phyloP scores from a whole-genome alignment of 202 grass and related monocot species.

The Zizania palustris region DNA sequence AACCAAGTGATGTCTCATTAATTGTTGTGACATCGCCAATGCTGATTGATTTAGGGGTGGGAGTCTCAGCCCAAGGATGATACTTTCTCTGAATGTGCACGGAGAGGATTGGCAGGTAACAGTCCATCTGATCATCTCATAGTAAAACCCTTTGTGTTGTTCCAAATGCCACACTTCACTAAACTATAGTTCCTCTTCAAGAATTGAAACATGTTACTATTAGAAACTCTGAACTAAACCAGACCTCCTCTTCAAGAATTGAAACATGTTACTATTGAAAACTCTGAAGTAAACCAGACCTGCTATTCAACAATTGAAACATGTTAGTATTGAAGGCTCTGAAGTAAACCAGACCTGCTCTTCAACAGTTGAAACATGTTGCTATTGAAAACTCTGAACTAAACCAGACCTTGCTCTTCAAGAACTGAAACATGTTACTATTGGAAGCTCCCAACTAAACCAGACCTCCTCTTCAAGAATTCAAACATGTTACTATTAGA shows the following conservation, averaged over 20 bases:
- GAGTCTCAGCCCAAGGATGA: constrained; percentile 54
- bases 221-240: neutral
- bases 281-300: neutral
- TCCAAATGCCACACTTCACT: neutral
- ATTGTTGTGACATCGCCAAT: neutral
- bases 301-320: constrained; percentile 1
- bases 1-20: neutral
- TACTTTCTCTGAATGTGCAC: constrained; percentile 67
- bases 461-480: neutral
- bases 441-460: no score
- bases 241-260: neutral
- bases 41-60: constrained; percentile 32
- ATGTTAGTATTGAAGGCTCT: no score
- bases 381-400: no score
- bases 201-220: neutral
- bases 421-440: neutral
- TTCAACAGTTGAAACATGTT: neutral
- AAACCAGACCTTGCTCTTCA: neutral
- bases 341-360: neutral
- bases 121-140: neutral
- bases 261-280: neutral
- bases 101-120: constrained; percentile 58
- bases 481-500: neutral
- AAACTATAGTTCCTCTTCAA: neutral
- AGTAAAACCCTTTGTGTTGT: neutral